phyloP scores from a whole-genome alignment of 2,329 filamentous ascomycete species.

The Talaromyces sp. region DNA sequence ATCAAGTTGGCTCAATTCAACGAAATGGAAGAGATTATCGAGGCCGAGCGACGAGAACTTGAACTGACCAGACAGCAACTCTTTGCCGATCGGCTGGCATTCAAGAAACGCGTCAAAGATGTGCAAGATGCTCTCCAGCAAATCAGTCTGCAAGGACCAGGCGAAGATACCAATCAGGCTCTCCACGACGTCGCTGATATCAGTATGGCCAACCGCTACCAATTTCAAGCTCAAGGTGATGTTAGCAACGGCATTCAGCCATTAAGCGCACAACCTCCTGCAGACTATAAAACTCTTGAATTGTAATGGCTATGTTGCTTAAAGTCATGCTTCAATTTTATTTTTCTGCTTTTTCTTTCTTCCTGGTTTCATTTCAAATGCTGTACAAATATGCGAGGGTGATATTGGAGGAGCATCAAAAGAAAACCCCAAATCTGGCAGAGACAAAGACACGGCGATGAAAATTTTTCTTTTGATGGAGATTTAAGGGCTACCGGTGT shows the following conservation, averaged over 20 bases:
- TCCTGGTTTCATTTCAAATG: background rate
- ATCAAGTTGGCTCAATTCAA: constrained; percentile 94
- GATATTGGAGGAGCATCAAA: constrained; percentile 7
- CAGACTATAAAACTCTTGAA: constrained; percentile 42
- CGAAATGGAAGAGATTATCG: constrained; percentile 89
- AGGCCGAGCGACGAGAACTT: constrained; percentile 87
- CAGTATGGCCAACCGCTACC: constrained; percentile 39
- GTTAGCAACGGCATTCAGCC: constrained; percentile 34
- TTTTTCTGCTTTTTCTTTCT: background rate
- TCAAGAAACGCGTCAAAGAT: constrained; percentile 81
- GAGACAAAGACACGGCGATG: background rate
- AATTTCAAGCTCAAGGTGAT: constrained; percentile 33
- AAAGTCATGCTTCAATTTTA: background rate
- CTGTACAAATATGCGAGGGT: constrained; percentile 12
- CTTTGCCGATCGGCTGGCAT: constrained; percentile 85
- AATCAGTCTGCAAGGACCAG: constrained; percentile 41
- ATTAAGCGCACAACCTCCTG: constrained; percentile 38
- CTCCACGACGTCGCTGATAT: constrained; percentile 33
- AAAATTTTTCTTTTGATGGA: constrained; percentile 2
- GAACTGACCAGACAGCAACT: constrained; percentile 89
- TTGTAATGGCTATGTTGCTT: constrained; percentile 28
- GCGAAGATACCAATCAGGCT: constrained; percentile 39
- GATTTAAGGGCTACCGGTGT: constrained; percentile 1
- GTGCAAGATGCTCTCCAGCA: constrained; percentile 67
- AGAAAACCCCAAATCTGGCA: background rate